phyloP scores from a whole-genome alignment of 2,329 filamentous ascomycete species.

The Phyllosticta capitalensis region DNA sequence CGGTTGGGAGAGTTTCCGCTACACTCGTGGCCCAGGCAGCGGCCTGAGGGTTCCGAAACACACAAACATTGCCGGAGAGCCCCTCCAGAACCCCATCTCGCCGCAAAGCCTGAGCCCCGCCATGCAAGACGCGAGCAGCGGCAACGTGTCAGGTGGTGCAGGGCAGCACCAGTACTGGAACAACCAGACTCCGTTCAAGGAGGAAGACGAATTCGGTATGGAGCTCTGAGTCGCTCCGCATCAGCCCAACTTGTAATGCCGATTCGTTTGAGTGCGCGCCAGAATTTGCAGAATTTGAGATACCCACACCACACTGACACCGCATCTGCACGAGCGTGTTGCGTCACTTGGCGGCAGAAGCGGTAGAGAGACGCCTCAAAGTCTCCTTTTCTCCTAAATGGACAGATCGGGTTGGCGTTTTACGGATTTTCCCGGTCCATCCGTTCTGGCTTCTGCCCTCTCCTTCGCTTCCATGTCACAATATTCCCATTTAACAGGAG shows the following conservation, averaged over 20 bases:
- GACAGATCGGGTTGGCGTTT: not conserved
- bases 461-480: not conserved
- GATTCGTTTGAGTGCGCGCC: constrained; percentile 8
- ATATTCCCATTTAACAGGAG: not conserved
- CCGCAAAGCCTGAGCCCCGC: constrained; percentile 48
- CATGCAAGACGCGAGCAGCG: constrained; percentile 55
- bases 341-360: not conserved
- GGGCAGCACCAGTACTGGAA: constrained; percentile 34
- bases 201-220: constrained; percentile 88
- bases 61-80: constrained; percentile 82
- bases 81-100: constrained; percentile 48
- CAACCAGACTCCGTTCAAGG: constrained; percentile 52
- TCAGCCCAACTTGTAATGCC: not conserved
- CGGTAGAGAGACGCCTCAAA: not conserved
- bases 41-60: constrained; percentile 87
- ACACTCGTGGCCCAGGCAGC: constrained; percentile 73
- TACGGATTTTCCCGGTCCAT: not conserved
- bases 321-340: not conserved
- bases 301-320: constrained; percentile 8
- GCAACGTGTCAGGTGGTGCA: constrained; percentile 30
- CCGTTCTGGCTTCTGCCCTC: not conserved
- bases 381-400: not conserved
- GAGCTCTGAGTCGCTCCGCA: constrained; percentile 36
- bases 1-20: constrained; percentile 64
- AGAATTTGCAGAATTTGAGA: constrained; percentile 12